Evolutionary conservation across 2,329 filamentous ascomycete species (phyloP).

Genomic region (Kalmusia sp.): DNA sequence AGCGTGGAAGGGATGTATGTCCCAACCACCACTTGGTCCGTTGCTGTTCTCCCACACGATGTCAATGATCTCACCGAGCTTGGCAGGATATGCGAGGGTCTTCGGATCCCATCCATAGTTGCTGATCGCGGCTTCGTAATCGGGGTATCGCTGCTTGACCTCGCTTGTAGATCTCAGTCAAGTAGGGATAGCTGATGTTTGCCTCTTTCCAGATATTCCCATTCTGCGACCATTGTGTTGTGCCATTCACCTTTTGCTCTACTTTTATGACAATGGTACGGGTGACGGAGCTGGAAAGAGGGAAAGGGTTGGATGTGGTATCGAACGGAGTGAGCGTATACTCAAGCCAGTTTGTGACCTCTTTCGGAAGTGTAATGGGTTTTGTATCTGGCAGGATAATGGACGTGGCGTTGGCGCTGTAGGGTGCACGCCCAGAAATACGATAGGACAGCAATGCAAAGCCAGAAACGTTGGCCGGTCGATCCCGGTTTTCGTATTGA

Average conservation of each 20-base stretch:
- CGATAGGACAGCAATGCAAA: conserved; percentile 60
- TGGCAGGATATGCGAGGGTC: conserved; percentile 59
- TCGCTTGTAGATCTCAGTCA: conserved; percentile 60
- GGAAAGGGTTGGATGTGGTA: conserved; percentile 40
- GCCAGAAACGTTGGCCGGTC: conserved; percentile 53
- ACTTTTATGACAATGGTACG: conserved; percentile 41
- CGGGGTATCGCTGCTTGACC: conserved; percentile 52
- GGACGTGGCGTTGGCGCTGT: conserved; percentile 4
- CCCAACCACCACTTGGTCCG: conserved; percentile 26
- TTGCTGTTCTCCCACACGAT: conserved; percentile 56
- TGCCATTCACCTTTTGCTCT: conserved; percentile 23
- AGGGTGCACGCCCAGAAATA: conserved; percentile 14
- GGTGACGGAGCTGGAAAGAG: conserved; percentile 40
- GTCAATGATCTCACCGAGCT: conserved; percentile 64
- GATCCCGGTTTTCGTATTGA: conserved; percentile 59
- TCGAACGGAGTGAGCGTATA: conserved; percentile 45
- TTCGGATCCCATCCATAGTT: conserved; percentile 63
- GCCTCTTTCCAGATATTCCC: conserved; percentile 24
- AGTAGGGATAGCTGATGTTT: conserved; percentile 49
- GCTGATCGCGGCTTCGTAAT: conserved; percentile 58
- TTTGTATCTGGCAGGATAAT: conserved; percentile 20
- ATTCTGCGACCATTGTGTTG: conserved; percentile 31
- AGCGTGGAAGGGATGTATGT: conserved; percentile 61
- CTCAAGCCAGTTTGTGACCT: conserved; percentile 47
- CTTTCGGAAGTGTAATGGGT: conserved; percentile 40